Evolutionary conservation across 106 monocot species (phyloP).

Genomic region (Agapanthus africanus): DNA sequence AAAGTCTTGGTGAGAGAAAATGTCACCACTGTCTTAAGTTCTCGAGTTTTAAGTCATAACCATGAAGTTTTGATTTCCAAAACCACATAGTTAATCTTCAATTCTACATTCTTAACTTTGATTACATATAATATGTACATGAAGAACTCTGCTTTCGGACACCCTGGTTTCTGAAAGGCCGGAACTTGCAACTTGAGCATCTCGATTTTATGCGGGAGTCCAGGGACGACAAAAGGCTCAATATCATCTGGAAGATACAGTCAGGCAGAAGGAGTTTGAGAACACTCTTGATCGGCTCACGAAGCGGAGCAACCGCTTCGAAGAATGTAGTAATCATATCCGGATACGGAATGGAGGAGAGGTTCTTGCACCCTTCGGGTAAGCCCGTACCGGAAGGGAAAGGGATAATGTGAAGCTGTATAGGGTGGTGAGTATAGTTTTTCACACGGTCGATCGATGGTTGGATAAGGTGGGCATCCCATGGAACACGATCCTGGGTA

Average conservation of each 20-base stretch:
- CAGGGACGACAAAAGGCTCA: too few species aligned
- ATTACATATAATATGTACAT: too few species aligned
- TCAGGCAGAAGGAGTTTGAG: constrained; percentile 23
- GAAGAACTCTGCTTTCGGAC: background rate
- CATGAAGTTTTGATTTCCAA: too few species aligned
- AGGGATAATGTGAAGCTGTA: constrained; percentile 1
- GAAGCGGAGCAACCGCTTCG: background rate
- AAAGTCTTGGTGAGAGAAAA: too few species aligned
- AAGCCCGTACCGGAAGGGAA: constrained; percentile 6
- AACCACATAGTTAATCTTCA: too few species aligned
- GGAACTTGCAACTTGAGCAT: too few species aligned
- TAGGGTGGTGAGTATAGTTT: background rate
- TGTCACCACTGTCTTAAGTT: too few species aligned
- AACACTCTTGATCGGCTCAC: constrained; percentile 3
- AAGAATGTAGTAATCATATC: background rate
- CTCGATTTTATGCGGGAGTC: too few species aligned
- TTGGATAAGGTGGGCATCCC: constrained; percentile 24
- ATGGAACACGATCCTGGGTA: constrained; percentile 30
- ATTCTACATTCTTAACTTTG: too few species aligned
- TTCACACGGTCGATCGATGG: too few species aligned
- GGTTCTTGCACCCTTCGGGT: constrained; percentile 5
- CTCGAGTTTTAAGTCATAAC: too few species aligned
- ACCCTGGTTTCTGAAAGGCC: background rate
- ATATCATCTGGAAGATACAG: background rate
- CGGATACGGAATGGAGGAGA: background rate